A percentile compares a stretch with the other conserved stretches of the same genome.
Evolutionary conservation across 345 rosid species (phyloP).

Genomic region (Rhizophora apiculata): DNA sequence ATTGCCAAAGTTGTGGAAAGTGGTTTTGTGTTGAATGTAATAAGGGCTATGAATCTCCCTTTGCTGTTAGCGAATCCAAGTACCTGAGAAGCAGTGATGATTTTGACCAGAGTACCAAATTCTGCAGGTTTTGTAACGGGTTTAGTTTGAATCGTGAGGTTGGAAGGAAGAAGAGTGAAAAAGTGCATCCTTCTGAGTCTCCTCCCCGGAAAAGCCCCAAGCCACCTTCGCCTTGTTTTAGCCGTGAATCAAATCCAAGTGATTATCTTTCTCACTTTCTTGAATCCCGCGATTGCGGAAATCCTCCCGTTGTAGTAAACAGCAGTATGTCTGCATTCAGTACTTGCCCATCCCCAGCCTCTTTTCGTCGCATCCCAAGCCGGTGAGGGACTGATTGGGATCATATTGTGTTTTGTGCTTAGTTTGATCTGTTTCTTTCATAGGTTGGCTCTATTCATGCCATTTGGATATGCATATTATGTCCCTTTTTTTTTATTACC

Average conservation of each 20-base stretch:
- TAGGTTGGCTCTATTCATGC: neutral
- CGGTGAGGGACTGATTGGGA: constrained; percentile 39
- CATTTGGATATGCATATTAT: neutral
- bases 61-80: constrained; percentile 22
- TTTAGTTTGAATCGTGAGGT: constrained; percentile 32
- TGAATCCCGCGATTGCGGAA: constrained; percentile 50
- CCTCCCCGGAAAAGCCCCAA: constrained; percentile 66
- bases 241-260: constrained; percentile 32
- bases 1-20: constrained; percentile 61
- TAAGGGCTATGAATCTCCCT: constrained; percentile 19
- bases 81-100: constrained; percentile 13
- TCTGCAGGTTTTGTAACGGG: constrained; percentile 65
- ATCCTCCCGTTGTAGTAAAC: constrained; percentile 32
- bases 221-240: constrained; percentile 47
- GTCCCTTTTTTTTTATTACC: neutral
- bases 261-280: constrained; percentile 44
- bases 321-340: constrained; percentile 40
- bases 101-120: constrained; percentile 28
- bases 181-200: constrained; percentile 65
- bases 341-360: constrained; percentile 38
- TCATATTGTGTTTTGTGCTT: neutral
- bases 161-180: constrained; percentile 54
- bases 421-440: neutral
- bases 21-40: constrained; percentile 55
- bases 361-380: constrained; percentile 52